Evolutionary conservation across 768 basidiomycete genomes (phyloP), one percentile per base, ranked within the genome.

Genomic region (Russula compacta): DNA sequence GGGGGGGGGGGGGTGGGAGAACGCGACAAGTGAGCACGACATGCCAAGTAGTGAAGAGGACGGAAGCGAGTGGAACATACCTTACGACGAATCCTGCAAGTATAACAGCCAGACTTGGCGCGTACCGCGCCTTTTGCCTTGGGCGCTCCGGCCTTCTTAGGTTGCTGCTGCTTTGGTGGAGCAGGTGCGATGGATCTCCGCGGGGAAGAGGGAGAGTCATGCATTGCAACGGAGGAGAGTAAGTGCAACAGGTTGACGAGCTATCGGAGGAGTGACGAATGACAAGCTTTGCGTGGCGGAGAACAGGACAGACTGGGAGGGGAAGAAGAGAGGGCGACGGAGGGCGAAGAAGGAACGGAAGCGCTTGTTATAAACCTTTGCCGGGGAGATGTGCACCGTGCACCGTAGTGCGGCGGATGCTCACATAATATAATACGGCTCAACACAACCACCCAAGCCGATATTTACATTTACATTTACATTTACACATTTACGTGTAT

Each of bases 51-150:
- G 56, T 50, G 57, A 40, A 53, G 62, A 60, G 42, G 64, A 39
- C 33, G 33, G 51, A 54, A 51, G 52, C 43, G 57, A 51, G 39
- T 47, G 50, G 49, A 59, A 72, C 73, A 44, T 53, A 89, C 89
- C 87, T 92, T 91, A 68, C 89, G 80, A 66, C 90, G 82, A 43
- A 92, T 89, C 69, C 89, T 81, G 76, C 89, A 92, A 59, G 89
- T 92, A 75, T 90, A 92, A 72, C 90, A 92, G 66, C 90, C 89
- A 56, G 87, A 87, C 80, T 92, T 92, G 58, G 89, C 89, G 70
- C 89, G 85, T 33, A 86, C 82, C 58, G 87, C 85, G 71, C 86
- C 89, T 78, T 90, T 92, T 64, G 83, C 79, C 72, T 90, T 90
- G 64, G 84, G 79, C 71, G 81, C 76, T 68, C 81, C 81, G 71